Base-by-base conservation (phyloP, 768 basidiomycete genomes). In the Fibroporia radiculosa region DNA sequence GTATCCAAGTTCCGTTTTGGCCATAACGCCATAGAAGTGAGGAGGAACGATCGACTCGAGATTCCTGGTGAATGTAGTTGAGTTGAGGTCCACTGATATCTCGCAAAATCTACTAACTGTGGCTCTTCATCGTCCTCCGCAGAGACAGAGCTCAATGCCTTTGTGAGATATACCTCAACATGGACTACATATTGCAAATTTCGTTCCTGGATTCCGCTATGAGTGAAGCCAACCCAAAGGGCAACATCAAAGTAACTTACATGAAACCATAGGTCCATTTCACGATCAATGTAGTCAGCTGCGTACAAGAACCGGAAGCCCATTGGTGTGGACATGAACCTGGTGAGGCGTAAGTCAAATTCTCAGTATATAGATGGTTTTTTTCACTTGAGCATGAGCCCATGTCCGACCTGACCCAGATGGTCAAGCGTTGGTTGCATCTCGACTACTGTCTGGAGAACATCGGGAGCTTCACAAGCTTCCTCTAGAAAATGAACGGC, bases 11-110 rank as follows among this genome's bases (percentile, higher is more conserved):
- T 88, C 86, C 3, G 96, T 98, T 63, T 96, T 97, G 36, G 93
- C 84, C 77, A 98, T 88, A 63, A 97, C 95, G 18, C 95, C 95
- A 56, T 97, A 95, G 64, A 99, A 98, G 62, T 99, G 93, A 1
- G 87, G 81, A 2, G 95, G 96, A 11, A 92, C 88, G 10, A 83
- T 82, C 11, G 85, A 86, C 42, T 93, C 92, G 47, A 87, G 89
- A 16, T 75, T 73, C n/a, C 82, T 84, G 55, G 6, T 44, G 35
- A 23, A 23, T 50, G 44, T 24, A 13, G 40, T 13, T 13, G 22
- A 35, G 12, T 13, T 10, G 28, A n/a, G 36, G 8, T 4, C 23
- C 12, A 32, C 18, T 37, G 14, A 47, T 11, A 24, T 26, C 20
- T 65, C 70, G 54, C 10, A 37, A 19, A 10, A n/a, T 12, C 0